phyloP scores from a whole-genome alignment of 768 basidiomycete species.

The Amylocystis lapponica region DNA sequence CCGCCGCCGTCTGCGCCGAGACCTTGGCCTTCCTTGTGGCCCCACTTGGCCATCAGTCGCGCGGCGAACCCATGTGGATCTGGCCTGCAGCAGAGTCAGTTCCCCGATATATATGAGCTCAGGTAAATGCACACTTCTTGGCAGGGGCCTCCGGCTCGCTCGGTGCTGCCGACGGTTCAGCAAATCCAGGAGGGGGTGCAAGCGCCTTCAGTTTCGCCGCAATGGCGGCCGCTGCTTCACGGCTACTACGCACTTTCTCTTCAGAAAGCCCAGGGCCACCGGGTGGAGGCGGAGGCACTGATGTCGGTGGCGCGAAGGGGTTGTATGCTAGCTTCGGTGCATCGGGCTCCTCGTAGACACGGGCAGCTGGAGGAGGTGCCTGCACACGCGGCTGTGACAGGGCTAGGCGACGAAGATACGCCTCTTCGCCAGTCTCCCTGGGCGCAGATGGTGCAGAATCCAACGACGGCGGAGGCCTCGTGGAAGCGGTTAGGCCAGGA shows the following conservation, averaged over 20 bases:
- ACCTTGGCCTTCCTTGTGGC: constrained; percentile 91
- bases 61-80: constrained; percentile 76
- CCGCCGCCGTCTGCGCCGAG: constrained; percentile 80
- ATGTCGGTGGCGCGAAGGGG: constrained; percentile 58
- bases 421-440: constrained; percentile 56
- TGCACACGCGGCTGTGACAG: constrained; percentile 40
- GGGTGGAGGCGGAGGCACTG: constrained; percentile 51
- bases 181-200: constrained; percentile 27
- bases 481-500: constrained; percentile 12
- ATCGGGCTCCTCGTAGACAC: constrained; percentile 29
- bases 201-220: constrained; percentile 69
- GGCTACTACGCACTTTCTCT: constrained; percentile 45
- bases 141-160: constrained; percentile 27
- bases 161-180: constrained; percentile 24
- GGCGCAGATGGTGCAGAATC: constrained; percentile 8
- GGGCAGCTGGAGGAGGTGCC: constrained; percentile 19
- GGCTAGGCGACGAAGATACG: constrained; percentile 55
- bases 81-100: constrained; percentile 27
- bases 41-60: constrained; percentile 93
- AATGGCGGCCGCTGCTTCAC: constrained; percentile 74
- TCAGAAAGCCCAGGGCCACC: constrained; percentile 45
- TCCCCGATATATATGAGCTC: background rate
- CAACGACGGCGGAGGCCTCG: constrained; percentile 6
- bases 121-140: constrained; percentile 12
- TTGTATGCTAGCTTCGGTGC: constrained; percentile 59